Base-by-base conservation (phyloP, 2,329 filamentous ascomycete species). In the Scytalidium sp. region DNA sequence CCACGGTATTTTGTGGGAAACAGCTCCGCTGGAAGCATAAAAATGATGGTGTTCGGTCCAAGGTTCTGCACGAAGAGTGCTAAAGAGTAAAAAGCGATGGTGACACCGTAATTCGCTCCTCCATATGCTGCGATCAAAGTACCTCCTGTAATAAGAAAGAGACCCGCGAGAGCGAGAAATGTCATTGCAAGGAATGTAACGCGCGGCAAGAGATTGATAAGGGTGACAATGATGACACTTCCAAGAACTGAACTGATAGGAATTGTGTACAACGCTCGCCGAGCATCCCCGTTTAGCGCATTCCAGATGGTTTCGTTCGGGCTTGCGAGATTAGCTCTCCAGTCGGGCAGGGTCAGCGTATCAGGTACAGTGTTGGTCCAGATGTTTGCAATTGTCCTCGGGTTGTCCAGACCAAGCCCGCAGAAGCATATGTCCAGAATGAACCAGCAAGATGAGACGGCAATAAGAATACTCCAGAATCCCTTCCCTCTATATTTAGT, bases 401-500 rank as follows among this genome's bases (percentile, higher is more conserved):
- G 76, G 63, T 85, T 90, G 63, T 91, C 92, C 29, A 93, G 74
- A 20, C 85, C 83, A 2, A 93, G 76, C 32, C 83, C 83, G 57
- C 86, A 87, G 64, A 81, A 84, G 29, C 80, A 80, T 43, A 74
- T 67, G 53, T 74, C 82, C 48, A 88, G 83, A 69, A 88, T 80
- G 69, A 91, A 92, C 88, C 88, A 93, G 2, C 88, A 92, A 25
- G 85, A 83, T 10, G 88, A 86, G 13, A 88, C 93, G n/a, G 87
- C 88, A 29, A 90, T 72, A 0, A 90, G 79, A 43, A 75, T 75
- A 41, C 68, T 66, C 67, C 73, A 73, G 52, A 77, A 76, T 19
- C 69, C 70, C n/a, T 32, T 77, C 72, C 19, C 65, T 61, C 56
- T n/a, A n/a, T n/a, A n/a, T n/a, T n/a, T n/a, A n/a, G n/a, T n/a